phyloP scores from a whole-genome alignment of 23 red algal species.

The Agarophyton chilense region DNA sequence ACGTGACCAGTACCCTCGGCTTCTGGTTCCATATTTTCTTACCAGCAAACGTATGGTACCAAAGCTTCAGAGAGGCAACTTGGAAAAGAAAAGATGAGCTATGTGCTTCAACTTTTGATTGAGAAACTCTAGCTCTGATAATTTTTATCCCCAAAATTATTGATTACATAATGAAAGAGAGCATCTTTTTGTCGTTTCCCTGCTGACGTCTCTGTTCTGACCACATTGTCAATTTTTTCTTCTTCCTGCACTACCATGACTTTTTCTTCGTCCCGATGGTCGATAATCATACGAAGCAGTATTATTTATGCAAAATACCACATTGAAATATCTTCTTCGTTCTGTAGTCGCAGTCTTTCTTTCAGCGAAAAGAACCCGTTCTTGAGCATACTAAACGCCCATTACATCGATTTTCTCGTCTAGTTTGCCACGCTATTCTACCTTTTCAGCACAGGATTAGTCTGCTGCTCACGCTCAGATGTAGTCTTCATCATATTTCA shows the following conservation, averaged over 20 bases:
- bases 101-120: not conserved
- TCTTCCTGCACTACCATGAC: not conserved
- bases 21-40: no score
- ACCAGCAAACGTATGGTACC: no score
- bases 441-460: not conserved
- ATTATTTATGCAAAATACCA: not conserved
- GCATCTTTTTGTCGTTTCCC: conserved; percentile 16
- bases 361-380: conserved; percentile 19
- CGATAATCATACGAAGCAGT: conserved; percentile 33
- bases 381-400: conserved; percentile 51
- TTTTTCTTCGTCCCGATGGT: not conserved
- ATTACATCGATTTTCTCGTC: conserved; percentile 25
- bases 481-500: conserved; percentile 12
- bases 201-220: not conserved
- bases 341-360: not conserved
- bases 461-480: not conserved
- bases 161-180: conserved; percentile 3
- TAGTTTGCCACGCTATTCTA: not conserved
- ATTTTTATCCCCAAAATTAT: not conserved
- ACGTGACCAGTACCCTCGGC: no score
- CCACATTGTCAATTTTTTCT: not conserved
- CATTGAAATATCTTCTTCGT: conserved; percentile 33
- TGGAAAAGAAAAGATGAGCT: not conserved
- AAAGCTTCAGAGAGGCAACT: not conserved
- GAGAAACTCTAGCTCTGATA: not conserved